Evolutionary conservation across 768 basidiomycete species (phyloP), one percentile per base, ranked within the genome.

Genomic region (Scleroderma citrinum): DNA sequence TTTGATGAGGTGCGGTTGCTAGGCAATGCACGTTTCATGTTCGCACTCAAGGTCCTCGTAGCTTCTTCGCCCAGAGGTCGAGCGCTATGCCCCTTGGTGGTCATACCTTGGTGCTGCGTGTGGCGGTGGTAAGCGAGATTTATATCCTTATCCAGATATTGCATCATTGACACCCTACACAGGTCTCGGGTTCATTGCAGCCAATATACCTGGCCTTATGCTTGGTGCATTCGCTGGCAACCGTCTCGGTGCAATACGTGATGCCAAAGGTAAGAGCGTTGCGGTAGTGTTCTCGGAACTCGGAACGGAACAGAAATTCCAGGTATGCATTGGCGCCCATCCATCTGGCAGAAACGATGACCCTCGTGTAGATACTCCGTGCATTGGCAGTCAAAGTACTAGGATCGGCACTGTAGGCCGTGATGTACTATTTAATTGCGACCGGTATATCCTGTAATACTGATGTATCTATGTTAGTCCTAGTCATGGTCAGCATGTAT

Each of bases 231-330:
- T 85, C 56, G 89, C 91, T 0, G 93, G 93, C 1, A 95, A 93
- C 62, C 74, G 90, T n/a, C 69, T 96, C 24, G 93, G 93, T 37
- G 91, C 92, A 3, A 75, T 97, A 41, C 75, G 93, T 49, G 93
- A 97, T 60, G 93, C 93, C 3, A 97, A 97, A 71, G 88, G 93
- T 10, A 92, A 90, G 76, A 87, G 86, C 53, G 92, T 97, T 20
- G 92, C 88, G 2, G 77, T 85, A 8, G 93, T 96, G 16, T 97
- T 97, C 64, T 69, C 73, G 40, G 78, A 87, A 19, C 74, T 96
- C 21, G 84, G 81, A 16, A 78, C 81, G 2, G 71, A 71, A 44
- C 86, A 93, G 74, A 94, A 90, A 65, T 91, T 92, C 42, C 88
- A 95, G 81, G 92, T 90, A 59, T 55, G 72, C 60, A 36, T 35